These are phyloP conservation scores for Colletotrichum tropicale DNA, from an alignment of 2,329 filamentous ascomycete species.

Conservation along the genomic window DNA sequence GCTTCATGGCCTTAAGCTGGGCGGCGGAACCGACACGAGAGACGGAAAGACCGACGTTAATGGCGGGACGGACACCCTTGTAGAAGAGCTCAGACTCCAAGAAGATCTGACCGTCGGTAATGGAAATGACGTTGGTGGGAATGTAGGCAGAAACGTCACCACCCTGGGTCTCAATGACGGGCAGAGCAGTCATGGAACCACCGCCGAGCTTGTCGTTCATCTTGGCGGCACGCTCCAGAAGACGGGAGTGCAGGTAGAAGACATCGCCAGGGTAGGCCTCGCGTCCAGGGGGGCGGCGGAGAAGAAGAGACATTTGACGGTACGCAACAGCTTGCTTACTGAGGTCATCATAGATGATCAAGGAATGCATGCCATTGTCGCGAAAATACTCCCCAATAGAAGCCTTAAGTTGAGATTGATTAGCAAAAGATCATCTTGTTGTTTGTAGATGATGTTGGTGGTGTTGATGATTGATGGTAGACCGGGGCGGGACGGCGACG, in stretches of 20 bases:
- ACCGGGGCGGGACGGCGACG: neutral
- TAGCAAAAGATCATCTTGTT: neutral
- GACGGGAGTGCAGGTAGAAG: conserved; percentile 99
- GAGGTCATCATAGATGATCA: conserved; percentile 93
- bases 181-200: conserved; percentile 96
- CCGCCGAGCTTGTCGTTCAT: conserved; percentile 95
- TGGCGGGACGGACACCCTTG: conserved; percentile 99
- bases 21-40: conserved; percentile 99
- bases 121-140: conserved; percentile 99
- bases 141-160: conserved; percentile 99
- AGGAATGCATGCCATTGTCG: conserved; percentile 85
- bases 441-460: neutral
- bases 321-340: conserved; percentile 98
- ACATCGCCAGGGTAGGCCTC: conserved; percentile 99
- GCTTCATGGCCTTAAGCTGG: conserved; percentile 99
- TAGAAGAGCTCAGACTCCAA: conserved; percentile 99
- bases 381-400: conserved; percentile 74
- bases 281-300: conserved; percentile 97
- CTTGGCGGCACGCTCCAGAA: conserved; percentile 99
- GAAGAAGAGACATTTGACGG: conserved; percentile 98
- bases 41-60: conserved; percentile 99
- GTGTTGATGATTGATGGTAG: neutral
- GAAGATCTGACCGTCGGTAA: conserved; percentile 99
- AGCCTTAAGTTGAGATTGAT: conserved; percentile 16
- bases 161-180: conserved; percentile 99